Evolutionary conservation across 257 asterid genomes (phyloP), one percentile per base, ranked within the genome.

Genomic region (Penstemon newberryi): DNA sequence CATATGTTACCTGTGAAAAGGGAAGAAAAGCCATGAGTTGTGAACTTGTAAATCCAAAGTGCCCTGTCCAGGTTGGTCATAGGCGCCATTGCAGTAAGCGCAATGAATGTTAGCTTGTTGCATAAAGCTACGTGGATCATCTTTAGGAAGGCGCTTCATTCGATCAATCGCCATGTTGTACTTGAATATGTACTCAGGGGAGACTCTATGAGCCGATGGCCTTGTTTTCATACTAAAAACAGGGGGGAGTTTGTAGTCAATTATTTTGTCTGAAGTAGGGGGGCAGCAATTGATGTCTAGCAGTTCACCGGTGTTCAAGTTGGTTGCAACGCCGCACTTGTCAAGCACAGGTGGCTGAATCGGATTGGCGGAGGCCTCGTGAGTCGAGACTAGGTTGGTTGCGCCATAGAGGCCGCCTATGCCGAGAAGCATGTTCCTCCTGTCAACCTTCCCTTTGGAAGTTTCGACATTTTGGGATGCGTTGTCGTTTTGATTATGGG

Each of bases 61-160:
- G 1, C 39, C 36, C 7, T 12, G 53, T 5, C 85, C 88, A 0
- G 65, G 49, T 68, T 86, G 88, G 13, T 78, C 78, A 71, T 84
- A 75, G 39, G 83, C 81, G 7, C 84, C 83, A 5, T 84, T 77
- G 67, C 86, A 79, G 59, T 81, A 84, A 51, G 83, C 89, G 40
- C 84, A 84, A 36, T 81, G 88, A 64, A 85, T 57, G 1, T 77
- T 82, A 7, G 85, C 84, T 47, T 82, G 87, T 77, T 84, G 83
- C 67, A 18, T 73, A 76, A 82, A 82, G 51, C 80, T 77, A 0
- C 89, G 80, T 0, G 87, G 92, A 18, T 85, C 88, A 7, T 45
- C 3, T 11, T 33, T 37, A 70, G 75, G 3, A 81, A 76, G 12
- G 13, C 52, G 33, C 45, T 62, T 75, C 89, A 83, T 83, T 4